These are phyloP conservation scores for Carnegiea gigantea DNA, from an alignment of 179 eudicot species.

Conservation along the genomic window DNA sequence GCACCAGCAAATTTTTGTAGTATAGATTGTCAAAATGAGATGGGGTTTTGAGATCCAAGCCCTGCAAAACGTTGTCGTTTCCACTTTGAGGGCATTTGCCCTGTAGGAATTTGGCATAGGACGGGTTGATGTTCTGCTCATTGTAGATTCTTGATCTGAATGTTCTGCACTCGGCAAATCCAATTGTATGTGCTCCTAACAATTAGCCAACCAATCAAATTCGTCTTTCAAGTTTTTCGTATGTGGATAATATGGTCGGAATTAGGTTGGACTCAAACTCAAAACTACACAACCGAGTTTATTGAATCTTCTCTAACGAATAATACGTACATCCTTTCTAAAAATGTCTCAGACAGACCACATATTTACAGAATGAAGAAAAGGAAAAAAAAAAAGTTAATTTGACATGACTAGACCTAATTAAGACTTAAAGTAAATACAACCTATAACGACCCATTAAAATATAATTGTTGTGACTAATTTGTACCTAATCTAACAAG, in stretches of 20 bases:
- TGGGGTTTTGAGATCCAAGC: slow-evolving; percentile 35
- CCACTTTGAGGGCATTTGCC: slow-evolving; percentile 28
- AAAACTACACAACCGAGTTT: no score
- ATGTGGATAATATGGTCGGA: no score
- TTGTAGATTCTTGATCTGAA: slow-evolving; percentile 34
- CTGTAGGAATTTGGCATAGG: slow-evolving; percentile 18
- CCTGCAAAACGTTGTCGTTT: slow-evolving; percentile 27
- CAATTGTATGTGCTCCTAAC: slow-evolving; percentile 44
- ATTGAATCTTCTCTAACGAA: no score
- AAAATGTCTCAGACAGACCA: no score
- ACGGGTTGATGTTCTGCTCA: slow-evolving; percentile 24
- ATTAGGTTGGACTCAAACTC: no score
- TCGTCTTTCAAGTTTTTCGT: no score
- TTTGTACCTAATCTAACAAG: background rate
- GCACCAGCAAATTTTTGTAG: slow-evolving; percentile 28
- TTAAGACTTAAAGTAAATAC: no score
- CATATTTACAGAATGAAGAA: no score
- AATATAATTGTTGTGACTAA: background rate
- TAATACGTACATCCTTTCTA: no score
- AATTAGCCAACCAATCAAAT: background rate
- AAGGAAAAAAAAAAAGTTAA: no score
- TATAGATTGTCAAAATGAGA: slow-evolving; percentile 37
- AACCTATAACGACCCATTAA: background rate
- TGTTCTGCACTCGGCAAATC: slow-evolving; percentile 34
- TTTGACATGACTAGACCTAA: no score